Evolutionary conservation across 2,329 filamentous ascomycete genomes (phyloP).

Genomic region (Westerdykella aurantiaca): DNA sequence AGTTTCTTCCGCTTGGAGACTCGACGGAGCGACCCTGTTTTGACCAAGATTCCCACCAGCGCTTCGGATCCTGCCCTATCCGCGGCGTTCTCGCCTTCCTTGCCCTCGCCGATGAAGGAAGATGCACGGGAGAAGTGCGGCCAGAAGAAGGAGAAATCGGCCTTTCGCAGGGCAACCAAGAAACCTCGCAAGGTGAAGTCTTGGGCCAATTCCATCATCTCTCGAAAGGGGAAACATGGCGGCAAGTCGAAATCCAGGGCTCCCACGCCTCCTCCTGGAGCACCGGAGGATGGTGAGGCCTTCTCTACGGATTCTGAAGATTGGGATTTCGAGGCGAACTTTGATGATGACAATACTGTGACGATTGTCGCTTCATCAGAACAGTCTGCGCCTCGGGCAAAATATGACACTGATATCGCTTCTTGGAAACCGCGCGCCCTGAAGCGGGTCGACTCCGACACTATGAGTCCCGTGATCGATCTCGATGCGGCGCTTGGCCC

Average conservation of each 20-base stretch:
- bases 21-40: conserved; percentile 35
- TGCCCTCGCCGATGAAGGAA: conserved; percentile 21
- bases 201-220: conserved; percentile 64
- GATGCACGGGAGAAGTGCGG: conserved; percentile 30
- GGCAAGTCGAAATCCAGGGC: conserved; percentile 41
- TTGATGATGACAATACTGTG: conserved; percentile 39
- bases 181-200: conserved; percentile 66
- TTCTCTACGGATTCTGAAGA: conserved; percentile 28
- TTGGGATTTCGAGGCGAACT: conserved; percentile 36
- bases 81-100: conserved; percentile 19
- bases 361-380: conserved; percentile 37
- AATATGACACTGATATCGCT: conserved; percentile 30
- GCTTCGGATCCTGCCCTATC: conserved; percentile 33
- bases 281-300: conserved; percentile 23
- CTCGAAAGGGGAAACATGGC: conserved; percentile 53
- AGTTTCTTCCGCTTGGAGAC: conserved; percentile 49
- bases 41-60: conserved; percentile 24
- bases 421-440: conserved; percentile 36
- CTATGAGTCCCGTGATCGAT: conserved; percentile 78
- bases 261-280: conserved; percentile 24
- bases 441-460: conserved; percentile 47
- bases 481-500: conserved; percentile 88
- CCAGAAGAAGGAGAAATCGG: conserved; percentile 39
- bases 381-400: conserved; percentile 15
- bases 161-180: conserved; percentile 50